Evolutionary conservation across 805 yeast species (phyloP).

Genomic region (Candida pini): DNA sequence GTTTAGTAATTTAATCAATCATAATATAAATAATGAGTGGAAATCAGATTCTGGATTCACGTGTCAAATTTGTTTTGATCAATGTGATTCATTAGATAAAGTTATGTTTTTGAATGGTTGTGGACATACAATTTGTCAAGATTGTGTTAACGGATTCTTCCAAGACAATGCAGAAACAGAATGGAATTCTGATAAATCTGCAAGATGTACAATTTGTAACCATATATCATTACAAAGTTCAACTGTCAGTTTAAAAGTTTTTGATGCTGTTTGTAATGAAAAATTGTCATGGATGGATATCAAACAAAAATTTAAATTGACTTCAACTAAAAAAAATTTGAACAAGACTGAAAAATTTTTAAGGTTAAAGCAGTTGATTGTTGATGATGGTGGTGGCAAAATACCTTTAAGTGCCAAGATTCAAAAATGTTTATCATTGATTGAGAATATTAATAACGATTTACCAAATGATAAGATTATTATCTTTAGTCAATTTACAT

Average conservation of each 20-base stretch:
- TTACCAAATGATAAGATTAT: slow-evolving; percentile 70
- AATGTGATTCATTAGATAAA: slow-evolving; percentile 36
- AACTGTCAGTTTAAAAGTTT: slow-evolving; percentile 43
- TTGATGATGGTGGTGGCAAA: slow-evolving; percentile 33
- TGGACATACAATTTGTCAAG: slow-evolving; percentile 70
- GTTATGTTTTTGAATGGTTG: slow-evolving; percentile 50
- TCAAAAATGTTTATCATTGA: slow-evolving; percentile 49
- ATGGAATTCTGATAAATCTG: slow-evolving; percentile 27
- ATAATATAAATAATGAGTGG: slow-evolving; percentile 30
- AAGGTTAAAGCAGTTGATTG: slow-evolving; percentile 23
- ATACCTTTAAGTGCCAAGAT: slow-evolving; percentile 68
- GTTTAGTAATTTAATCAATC: slow-evolving; percentile 19
- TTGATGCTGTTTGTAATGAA: slow-evolving; percentile 39
- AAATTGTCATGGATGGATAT: slow-evolving; percentile 20
- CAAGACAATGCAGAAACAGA: slow-evolving; percentile 36
- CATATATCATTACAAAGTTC: slow-evolving; percentile 31
- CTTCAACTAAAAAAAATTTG: slow-evolving; percentile 17
- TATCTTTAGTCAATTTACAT: slow-evolving; percentile 80
- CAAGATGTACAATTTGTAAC: slow-evolving; percentile 56
- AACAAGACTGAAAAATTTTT: slow-evolving; percentile 22
- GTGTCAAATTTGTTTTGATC: slow-evolving; percentile 67
- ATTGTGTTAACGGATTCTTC: slow-evolving; percentile 49
- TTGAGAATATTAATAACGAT: slow-evolving; percentile 43
- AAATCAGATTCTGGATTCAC: slow-evolving; percentile 35
- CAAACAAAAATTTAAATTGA: slow-evolving; percentile 17